phyloP scores from a whole-genome alignment of 768 basidiomycete genomes.

The Lentinula boryana region DNA sequence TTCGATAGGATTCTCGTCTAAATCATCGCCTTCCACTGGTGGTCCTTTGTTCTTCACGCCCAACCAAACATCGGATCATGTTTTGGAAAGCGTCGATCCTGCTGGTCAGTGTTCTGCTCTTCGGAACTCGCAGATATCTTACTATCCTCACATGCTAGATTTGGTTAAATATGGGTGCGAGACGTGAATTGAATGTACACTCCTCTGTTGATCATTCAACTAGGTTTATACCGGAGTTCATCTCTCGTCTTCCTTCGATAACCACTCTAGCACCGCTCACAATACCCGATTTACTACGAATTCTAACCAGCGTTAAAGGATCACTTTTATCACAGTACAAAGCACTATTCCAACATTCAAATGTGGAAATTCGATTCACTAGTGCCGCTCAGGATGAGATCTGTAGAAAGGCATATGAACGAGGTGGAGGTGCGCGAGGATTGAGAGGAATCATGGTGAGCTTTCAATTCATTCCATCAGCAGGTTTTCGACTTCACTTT shows the following conservation, averaged over 20 bases:
- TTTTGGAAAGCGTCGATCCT: slow-evolving; percentile 69
- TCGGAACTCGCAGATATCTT: neutral
- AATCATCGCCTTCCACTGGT: slow-evolving; percentile 32
- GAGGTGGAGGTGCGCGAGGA: slow-evolving; percentile 89
- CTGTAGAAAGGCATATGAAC: slow-evolving; percentile 67
- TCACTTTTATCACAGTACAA: slow-evolving; percentile 88
- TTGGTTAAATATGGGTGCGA: slow-evolving; percentile 76
- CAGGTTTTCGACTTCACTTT: neutral
- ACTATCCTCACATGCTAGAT: slow-evolving; percentile 37
- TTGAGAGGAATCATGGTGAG: slow-evolving; percentile 82
- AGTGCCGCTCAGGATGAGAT: slow-evolving; percentile 74
- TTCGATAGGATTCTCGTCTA: slow-evolving; percentile 86
- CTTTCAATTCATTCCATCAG: neutral
- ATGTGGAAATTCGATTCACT: slow-evolving; percentile 85
- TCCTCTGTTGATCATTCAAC: slow-evolving; percentile 1
- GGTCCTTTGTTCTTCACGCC: slow-evolving; percentile 66
- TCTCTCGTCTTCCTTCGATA: slow-evolving; percentile 89
- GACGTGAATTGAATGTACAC: neutral
- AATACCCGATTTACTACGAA: slow-evolving; percentile 76
- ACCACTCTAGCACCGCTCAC: slow-evolving; percentile 79
- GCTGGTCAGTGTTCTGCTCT: slow-evolving; percentile 32
- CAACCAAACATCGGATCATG: slow-evolving; percentile 49
- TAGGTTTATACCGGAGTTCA: slow-evolving; percentile 93
- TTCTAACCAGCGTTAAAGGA: slow-evolving; percentile 88
- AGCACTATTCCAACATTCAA: slow-evolving; percentile 76